Conservation (phyloP, 177 flowering plant genomes). For the Tripterygium wilfordii region DNA sequence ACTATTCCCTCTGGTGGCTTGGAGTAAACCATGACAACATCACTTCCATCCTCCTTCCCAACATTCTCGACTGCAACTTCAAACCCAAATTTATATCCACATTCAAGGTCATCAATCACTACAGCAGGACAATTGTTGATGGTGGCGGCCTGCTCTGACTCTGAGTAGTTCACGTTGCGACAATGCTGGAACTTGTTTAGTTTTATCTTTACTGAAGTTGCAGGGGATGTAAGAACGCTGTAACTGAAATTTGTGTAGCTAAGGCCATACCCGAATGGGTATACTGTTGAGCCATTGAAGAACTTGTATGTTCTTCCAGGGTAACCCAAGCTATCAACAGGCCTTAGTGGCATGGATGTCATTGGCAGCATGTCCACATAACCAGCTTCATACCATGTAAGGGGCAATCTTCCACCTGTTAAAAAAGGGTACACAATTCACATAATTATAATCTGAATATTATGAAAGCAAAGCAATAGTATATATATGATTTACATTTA, state of each 20-base stretch:
- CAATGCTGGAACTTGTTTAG: conserved; percentile 4
- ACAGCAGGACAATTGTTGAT: neutral
- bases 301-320: no score
- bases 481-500: no score
- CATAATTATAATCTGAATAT: no score
- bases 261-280: no score
- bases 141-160: no score
- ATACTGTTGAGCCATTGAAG: no score
- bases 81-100: neutral
- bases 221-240: neutral
- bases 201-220: neutral
- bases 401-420: no score
- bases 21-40: conserved; percentile 14
- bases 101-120: conserved; percentile 2
- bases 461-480: no score
- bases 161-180: neutral
- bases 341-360: conserved; percentile 50
- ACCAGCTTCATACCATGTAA: no score
- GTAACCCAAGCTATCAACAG: conserved; percentile 26
- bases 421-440: conserved; percentile 29
- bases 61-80: conserved; percentile 10
- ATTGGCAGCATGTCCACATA: no score
- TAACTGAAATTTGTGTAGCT: conserved; percentile 19
- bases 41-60: conserved; percentile 12
- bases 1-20: neutral